Conservation (phyloP, 2,329 filamentous ascomycete genomes). For the Gnomoniopsis sp. region DNA sequence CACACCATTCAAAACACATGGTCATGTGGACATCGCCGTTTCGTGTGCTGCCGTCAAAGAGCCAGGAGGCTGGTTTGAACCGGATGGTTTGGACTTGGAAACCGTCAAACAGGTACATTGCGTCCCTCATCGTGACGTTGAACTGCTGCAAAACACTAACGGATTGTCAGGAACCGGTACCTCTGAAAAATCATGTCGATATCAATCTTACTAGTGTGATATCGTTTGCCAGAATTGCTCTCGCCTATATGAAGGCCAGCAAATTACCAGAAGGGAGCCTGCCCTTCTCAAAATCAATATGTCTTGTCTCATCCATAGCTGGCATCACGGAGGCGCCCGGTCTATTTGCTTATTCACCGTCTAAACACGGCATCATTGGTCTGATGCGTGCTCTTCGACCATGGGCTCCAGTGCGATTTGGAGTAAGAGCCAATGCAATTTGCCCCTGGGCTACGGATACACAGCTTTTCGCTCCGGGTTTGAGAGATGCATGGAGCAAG, state of each 20-base stretch:
- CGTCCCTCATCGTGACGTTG: not conserved
- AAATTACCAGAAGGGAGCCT: not conserved
- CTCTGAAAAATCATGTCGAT: constrained; percentile 36
- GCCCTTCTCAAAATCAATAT: constrained; percentile 23
- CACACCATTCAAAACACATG: constrained; percentile 38
- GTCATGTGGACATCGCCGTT: constrained; percentile 45
- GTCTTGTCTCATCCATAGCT: constrained; percentile 35
- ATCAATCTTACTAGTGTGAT: constrained; percentile 45
- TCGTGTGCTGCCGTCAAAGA: constrained; percentile 43
- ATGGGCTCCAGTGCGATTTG: constrained; percentile 28
- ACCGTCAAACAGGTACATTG: constrained; percentile 35
- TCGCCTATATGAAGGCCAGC: constrained; percentile 42
- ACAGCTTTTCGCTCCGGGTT: constrained; percentile 34
- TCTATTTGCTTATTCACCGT: constrained; percentile 42
- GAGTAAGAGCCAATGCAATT: constrained; percentile 41
- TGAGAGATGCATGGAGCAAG: constrained; percentile 34
- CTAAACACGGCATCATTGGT: constrained; percentile 49
- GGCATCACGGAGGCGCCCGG: constrained; percentile 47
- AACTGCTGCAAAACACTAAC: not conserved
- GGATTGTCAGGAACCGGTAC: constrained; percentile 24
- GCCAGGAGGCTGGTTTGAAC: constrained; percentile 41
- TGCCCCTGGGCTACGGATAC: constrained; percentile 46
- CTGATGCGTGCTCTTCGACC: constrained; percentile 42
- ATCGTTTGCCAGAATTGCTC: constrained; percentile 45
- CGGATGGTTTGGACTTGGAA: constrained; percentile 35